Evolutionary conservation across 2,329 filamentous ascomycete species (phyloP).

Genomic region (Colletotrichum aenigma): DNA sequence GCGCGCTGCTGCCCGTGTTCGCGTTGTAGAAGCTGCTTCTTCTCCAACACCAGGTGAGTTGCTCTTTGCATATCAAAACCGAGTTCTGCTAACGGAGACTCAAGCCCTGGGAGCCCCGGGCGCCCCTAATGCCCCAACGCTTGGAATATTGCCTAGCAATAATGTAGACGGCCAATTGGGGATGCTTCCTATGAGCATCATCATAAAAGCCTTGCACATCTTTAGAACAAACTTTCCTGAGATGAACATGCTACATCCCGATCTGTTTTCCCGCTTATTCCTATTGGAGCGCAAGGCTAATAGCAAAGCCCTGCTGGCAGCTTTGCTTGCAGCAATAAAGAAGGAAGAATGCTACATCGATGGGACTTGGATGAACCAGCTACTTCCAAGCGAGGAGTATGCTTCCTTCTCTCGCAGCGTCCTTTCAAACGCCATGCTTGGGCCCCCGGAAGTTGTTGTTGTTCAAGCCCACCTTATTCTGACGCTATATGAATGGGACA

Average conservation of each 20-base stretch:
- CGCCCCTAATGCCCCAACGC: not conserved
- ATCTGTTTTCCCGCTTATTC: not conserved
- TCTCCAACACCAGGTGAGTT: not conserved
- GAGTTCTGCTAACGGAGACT: not conserved
- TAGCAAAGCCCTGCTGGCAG: not conserved
- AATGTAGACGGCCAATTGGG: not conserved
- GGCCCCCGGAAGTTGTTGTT: not conserved
- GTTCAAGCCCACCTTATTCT: not conserved
- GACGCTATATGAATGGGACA: not conserved
- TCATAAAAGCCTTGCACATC: not conserved
- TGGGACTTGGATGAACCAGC: not conserved
- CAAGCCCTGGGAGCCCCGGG: not conserved
- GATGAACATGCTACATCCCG: not conserved
- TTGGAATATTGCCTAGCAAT: not conserved
- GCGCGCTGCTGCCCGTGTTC: not conserved
- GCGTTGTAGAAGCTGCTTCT: not conserved
- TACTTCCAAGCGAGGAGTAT: not conserved
- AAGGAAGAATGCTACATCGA: not conserved
- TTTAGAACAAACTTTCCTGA: not conserved
- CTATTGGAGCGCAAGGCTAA: not conserved
- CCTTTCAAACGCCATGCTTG: not conserved
- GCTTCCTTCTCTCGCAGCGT: not conserved
- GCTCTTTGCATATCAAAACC: not conserved
- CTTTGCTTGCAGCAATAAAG: not conserved
- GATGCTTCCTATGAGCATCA: not conserved